phyloP scores from a whole-genome alignment of 768 basidiomycete genomes.

The Boletus subparvulus region DNA sequence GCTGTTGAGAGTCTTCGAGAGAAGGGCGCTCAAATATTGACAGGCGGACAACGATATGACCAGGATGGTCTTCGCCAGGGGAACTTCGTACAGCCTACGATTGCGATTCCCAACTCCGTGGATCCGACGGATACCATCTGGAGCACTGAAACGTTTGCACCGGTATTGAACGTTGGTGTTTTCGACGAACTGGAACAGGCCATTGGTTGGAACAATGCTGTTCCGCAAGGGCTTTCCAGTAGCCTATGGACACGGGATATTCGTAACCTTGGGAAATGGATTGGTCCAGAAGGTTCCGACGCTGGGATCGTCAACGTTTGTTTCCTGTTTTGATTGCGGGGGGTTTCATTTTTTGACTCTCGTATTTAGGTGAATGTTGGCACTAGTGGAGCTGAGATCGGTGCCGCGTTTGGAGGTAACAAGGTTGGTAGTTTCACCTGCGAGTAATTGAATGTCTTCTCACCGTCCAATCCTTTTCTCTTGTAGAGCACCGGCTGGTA shows the following conservation, averaged over 20 bases:
- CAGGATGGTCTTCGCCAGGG: slow-evolving; percentile 57
- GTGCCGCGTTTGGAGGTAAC: slow-evolving; percentile 92
- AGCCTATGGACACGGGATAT: slow-evolving; percentile 89
- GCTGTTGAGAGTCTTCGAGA: slow-evolving; percentile 61
- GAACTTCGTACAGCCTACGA: slow-evolving; percentile 88
- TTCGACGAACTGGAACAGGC: slow-evolving; percentile 88
- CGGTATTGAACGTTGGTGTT: slow-evolving; percentile 81
- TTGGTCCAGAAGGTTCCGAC: slow-evolving; percentile 87
- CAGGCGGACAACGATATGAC: slow-evolving; percentile 62
- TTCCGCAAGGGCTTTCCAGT: slow-evolving; percentile 88
- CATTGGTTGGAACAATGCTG: slow-evolving; percentile 87
- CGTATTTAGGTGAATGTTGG: slow-evolving; percentile 57
- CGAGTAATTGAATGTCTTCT: slow-evolving; percentile 14
- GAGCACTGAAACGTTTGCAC: slow-evolving; percentile 83
- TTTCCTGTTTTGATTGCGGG: slow-evolving; percentile 9
- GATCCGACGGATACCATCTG: slow-evolving; percentile 60
- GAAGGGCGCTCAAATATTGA: slow-evolving; percentile 73
- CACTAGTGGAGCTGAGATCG: slow-evolving; percentile 71
- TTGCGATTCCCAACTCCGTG: slow-evolving; percentile 64
- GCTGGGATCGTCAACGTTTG: slow-evolving; percentile 89
- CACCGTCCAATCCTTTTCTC: slow-evolving; percentile 13
- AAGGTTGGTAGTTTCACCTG: slow-evolving; percentile 51
- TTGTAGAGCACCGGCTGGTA: slow-evolving; percentile 80
- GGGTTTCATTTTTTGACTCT: slow-evolving; percentile 3
- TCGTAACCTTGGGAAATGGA: slow-evolving; percentile 85